These are phyloP conservation scores for Annulohypoxylon bovei DNA, from an alignment of 495 filamentous ascomycete genomes.

Conservation along the genomic window DNA sequence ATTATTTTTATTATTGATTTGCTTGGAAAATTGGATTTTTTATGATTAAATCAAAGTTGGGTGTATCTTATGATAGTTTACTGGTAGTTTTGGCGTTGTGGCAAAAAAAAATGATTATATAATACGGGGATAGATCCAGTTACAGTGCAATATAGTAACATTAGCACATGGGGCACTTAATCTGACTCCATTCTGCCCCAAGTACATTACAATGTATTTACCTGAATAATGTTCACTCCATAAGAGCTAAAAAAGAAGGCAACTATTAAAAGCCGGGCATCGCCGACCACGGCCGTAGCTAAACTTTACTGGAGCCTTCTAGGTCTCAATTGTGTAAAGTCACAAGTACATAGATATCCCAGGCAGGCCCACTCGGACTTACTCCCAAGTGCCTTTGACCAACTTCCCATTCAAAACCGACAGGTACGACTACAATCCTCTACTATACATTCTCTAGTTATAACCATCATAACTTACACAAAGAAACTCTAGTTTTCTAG, in stretches of 20 bases:
- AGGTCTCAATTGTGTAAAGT: slow-evolving; percentile 9
- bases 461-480: background rate
- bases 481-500: background rate
- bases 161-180: too few relatives aligned
- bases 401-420: slow-evolving; percentile 16
- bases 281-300: slow-evolving; percentile 33
- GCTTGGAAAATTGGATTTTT: too few relatives aligned
- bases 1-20: too few relatives aligned
- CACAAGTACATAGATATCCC: slow-evolving; percentile 10
- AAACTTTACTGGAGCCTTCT: slow-evolving; percentile 23
- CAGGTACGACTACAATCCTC: slow-evolving; percentile 4
- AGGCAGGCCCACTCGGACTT: slow-evolving; percentile 15
- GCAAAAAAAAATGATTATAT: too few relatives aligned
- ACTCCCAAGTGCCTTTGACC: slow-evolving; percentile 11
- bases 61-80: too few relatives aligned
- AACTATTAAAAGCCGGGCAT: slow-evolving; percentile 22
- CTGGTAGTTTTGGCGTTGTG: too few relatives aligned
- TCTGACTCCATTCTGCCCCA: too few relatives aligned
- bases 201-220: background rate
- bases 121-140: too few relatives aligned
- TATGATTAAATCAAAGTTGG: too few relatives aligned
- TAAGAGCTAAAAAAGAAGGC: background rate
- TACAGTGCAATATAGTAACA: too few relatives aligned
- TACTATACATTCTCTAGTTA: background rate
- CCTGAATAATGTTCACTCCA: background rate